These are phyloP conservation scores for Oryza brachyantha DNA, from an alignment of 176 grass and related monocot genomes.

Conservation along the genomic window DNA sequence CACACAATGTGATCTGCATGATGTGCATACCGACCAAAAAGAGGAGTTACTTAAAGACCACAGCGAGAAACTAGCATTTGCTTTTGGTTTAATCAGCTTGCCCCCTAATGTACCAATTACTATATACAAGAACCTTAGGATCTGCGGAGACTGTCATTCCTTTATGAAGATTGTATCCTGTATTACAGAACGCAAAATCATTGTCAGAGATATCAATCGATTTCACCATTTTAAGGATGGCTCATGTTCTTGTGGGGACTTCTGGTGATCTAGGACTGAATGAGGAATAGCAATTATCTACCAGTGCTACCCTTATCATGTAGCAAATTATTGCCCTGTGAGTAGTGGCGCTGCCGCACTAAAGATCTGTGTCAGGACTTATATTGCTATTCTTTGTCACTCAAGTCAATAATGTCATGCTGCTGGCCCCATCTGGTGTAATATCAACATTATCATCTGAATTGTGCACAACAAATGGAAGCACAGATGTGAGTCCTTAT, in stretches of 20 bases:
- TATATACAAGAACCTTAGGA: constrained; percentile 52
- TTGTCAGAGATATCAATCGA: constrained; percentile 44
- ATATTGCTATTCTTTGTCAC: constrained; percentile 28
- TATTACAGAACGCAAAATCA: constrained; percentile 28
- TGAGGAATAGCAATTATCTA: constrained; percentile 17
- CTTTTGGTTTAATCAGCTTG: constrained; percentile 43
- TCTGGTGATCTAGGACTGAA: constrained; percentile 41
- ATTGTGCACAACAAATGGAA: constrained; percentile 16
- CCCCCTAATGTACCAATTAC: constrained; percentile 41
- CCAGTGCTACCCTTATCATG: constrained; percentile 24
- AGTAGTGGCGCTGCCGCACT: constrained; percentile 11
- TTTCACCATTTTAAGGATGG: constrained; percentile 42
- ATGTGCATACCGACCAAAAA: constrained; percentile 39
- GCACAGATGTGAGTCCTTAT: constrained; percentile 6
- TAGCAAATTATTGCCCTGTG: constrained; percentile 34
- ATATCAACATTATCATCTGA: constrained; percentile 31
- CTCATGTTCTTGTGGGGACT: constrained; percentile 47
- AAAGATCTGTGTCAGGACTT: constrained; percentile 35
- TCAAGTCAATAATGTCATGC: constrained; percentile 37
- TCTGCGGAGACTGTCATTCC: constrained; percentile 49
- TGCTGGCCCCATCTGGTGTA: constrained; percentile 27
- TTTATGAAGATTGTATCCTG: constrained; percentile 31
- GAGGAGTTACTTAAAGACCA: constrained; percentile 46
- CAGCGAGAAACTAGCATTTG: constrained; percentile 45
- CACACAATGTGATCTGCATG: constrained; percentile 49